phyloP scores from a whole-genome alignment of 1,139 yeast genomes.

The Geotrichum klebahnii region DNA sequence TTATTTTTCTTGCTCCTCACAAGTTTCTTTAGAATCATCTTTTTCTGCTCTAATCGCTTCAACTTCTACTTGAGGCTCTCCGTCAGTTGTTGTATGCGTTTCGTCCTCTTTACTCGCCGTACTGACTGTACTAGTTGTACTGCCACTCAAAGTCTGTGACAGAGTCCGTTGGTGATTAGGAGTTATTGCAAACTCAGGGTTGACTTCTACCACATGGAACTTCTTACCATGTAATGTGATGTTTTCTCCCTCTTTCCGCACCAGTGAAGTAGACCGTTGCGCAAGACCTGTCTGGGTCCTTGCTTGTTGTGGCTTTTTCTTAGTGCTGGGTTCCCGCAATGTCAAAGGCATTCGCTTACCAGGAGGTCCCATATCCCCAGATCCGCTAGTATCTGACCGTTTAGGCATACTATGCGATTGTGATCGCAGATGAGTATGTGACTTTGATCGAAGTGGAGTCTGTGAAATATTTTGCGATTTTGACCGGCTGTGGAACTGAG shows the following conservation, averaged over 20 bases:
- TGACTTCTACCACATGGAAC: constrained; percentile 38
- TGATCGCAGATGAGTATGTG: constrained; percentile 7
- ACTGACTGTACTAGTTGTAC: background rate
- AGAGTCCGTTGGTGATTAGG: constrained; percentile 7
- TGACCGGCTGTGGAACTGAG: constrained; percentile 8
- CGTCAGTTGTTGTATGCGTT: background rate
- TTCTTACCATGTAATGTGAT: constrained; percentile 37
- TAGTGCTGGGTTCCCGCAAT: constrained; percentile 8
- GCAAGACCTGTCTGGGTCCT: constrained; percentile 7
- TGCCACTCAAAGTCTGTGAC: constrained; percentile 5
- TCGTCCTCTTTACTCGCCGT: background rate
- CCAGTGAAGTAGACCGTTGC: constrained; percentile 31
- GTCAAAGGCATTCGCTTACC: constrained; percentile 17
- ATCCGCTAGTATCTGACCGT: background rate
- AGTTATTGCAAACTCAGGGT: constrained; percentile 33
- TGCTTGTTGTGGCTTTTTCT: constrained; percentile 1
- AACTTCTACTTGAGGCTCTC: background rate
- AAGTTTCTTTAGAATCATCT: background rate
- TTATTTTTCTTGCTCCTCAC: background rate
- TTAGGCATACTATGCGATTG: constrained; percentile 6
- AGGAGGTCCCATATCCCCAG: background rate
- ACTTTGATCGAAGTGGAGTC: background rate
- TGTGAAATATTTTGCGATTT: constrained; percentile 1
- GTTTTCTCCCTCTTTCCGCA: constrained; percentile 32
- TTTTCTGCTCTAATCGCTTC: background rate